phyloP scores from a whole-genome alignment of 257 asterid genomes.

The Anisodus acutangulus region DNA sequence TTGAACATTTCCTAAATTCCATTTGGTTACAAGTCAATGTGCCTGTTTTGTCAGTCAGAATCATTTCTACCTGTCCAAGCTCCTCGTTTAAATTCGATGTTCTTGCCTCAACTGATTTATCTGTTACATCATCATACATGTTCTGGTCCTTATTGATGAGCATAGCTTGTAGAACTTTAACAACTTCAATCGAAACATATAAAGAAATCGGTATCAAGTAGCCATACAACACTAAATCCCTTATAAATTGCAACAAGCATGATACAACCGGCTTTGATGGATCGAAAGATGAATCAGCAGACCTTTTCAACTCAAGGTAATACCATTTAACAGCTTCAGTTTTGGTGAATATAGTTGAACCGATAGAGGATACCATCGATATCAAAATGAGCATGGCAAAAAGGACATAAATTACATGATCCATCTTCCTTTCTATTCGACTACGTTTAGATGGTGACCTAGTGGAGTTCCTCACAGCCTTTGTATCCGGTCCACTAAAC shows the following conservation, averaged over 20 bases:
- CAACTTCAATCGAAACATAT: constrained; percentile 89
- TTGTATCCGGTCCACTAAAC: constrained; percentile 89
- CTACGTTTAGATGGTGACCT: constrained; percentile 94
- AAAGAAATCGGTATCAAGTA: constrained; percentile 94
- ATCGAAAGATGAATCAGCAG: constrained; percentile 51
- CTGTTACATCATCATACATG: constrained; percentile 87
- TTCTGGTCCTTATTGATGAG: constrained; percentile 79
- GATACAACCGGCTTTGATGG: constrained; percentile 59
- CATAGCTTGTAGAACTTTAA: constrained; percentile 87
- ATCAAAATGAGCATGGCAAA: constrained; percentile 70
- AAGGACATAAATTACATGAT: constrained; percentile 83
- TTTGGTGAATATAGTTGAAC: constrained; percentile 74
- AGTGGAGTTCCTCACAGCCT: constrained; percentile 91
- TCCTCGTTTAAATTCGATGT: constrained; percentile 95
- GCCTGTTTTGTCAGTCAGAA: constrained; percentile 94
- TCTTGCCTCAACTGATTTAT: constrained; percentile 90
- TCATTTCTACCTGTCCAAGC: constrained; percentile 87
- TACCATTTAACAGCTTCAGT: constrained; percentile 75
- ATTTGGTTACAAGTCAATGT: constrained; percentile 94
- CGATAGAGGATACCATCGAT: constrained; percentile 75
- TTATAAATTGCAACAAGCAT: constrained; percentile 71
- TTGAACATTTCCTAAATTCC: constrained; percentile 96
- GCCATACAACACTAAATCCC: constrained; percentile 88
- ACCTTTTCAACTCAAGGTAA: constrained; percentile 72
- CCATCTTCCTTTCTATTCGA: constrained; percentile 85